Evolutionary conservation across 768 basidiomycete species (phyloP).

Genomic region (Multifurca ochricompacta): DNA sequence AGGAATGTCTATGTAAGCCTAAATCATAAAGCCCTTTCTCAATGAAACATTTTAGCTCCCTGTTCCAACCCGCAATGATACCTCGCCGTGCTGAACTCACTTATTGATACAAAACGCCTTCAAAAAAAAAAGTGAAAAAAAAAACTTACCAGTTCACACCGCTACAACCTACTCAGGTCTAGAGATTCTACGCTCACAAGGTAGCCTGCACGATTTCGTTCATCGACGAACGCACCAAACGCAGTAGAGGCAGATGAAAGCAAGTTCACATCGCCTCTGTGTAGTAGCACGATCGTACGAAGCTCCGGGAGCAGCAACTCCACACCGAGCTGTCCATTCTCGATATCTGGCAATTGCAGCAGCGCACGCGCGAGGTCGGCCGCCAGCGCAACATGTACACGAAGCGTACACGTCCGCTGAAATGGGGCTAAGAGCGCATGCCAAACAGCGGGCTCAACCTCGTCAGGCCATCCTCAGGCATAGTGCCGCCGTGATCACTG

Average conservation of each 20-base stretch:
- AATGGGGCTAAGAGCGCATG: background rate
- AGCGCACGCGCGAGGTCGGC: background rate
- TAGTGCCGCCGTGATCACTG: background rate
- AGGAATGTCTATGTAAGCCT: too few relatives aligned
- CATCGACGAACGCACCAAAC: background rate
- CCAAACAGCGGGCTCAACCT: conserved; percentile 6
- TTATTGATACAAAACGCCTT: too few relatives aligned
- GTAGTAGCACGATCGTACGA: conserved; percentile 3
- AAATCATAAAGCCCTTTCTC: too few relatives aligned
- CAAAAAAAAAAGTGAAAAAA: too few relatives aligned
- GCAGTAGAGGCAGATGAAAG: background rate
- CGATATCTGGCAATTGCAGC: background rate
- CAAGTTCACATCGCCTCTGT: background rate
- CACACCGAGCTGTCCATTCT: background rate
- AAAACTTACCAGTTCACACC: background rate
- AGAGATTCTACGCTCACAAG: background rate
- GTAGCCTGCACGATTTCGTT: background rate
- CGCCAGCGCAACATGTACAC: conserved; percentile 1
- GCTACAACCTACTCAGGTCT: background rate
- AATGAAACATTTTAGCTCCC: too few relatives aligned
- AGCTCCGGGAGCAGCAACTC: background rate
- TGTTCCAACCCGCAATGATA: too few relatives aligned
- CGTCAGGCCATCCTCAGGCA: background rate
- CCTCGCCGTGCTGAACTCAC: too few relatives aligned
- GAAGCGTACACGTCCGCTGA: background rate